Conservation (phyloP, 140 eudicot species). For the Cichorium intybus region DNA sequence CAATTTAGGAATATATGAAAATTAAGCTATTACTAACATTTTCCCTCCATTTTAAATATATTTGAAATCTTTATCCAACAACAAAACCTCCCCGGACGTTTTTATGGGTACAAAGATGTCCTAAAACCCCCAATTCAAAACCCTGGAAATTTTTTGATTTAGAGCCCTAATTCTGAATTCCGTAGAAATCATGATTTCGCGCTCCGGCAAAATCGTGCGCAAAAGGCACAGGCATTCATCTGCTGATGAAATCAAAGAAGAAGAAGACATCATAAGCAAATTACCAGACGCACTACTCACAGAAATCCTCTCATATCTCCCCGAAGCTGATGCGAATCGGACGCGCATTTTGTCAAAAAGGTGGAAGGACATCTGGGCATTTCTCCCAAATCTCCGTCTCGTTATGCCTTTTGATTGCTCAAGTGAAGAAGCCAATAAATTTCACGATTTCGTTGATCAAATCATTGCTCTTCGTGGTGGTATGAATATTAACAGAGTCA, state of each 20-base stretch:
- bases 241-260: background rate
- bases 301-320: conserved; percentile 9
- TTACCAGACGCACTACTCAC: conserved; percentile 11
- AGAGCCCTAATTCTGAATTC: background rate
- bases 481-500: conserved; percentile 14
- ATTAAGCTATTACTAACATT: background rate
- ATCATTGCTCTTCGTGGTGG: conserved; percentile 9
- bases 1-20: too few relatives aligned
- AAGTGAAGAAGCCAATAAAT: background rate
- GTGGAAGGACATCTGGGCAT: conserved; percentile 19
- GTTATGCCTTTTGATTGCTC: conserved; percentile 20
- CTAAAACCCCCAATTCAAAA: background rate
- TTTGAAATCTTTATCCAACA: background rate
- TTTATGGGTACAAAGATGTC: background rate
- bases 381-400: conserved; percentile 24
- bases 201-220: background rate
- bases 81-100: background rate
- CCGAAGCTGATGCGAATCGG: background rate
- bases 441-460: conserved; percentile 22
- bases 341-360: conserved; percentile 17
- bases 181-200: background rate
- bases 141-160: background rate
- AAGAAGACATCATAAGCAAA: conserved; percentile 11
- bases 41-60: background rate
- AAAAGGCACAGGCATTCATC: background rate